phyloP scores from a whole-genome alignment of 805 yeast genomes.

The Myxozyma kluyveri region DNA sequence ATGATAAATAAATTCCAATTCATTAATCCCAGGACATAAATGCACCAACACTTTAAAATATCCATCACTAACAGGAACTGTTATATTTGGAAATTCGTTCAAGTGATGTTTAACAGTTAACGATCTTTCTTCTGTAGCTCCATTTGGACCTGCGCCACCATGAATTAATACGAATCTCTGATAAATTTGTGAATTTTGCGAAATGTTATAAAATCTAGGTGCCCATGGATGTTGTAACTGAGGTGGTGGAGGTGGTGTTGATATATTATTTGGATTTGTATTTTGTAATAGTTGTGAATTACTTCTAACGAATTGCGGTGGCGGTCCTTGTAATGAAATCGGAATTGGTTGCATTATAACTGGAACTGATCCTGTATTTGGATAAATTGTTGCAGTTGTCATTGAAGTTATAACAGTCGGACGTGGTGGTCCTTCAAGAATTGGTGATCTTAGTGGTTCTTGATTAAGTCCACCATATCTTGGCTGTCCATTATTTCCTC shows the following conservation, averaged over 20 bases:
- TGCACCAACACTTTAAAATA: conserved; percentile 74
- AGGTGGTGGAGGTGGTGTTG: background rate
- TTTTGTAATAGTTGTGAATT: no score
- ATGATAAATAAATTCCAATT: conserved; percentile 47
- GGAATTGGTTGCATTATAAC: no score
- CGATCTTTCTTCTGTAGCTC: conserved; percentile 38
- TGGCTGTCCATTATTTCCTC: no score
- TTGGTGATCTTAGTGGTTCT: no score
- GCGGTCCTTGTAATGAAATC: no score
- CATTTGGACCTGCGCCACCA: conserved; percentile 38
- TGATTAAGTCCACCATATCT: no score
- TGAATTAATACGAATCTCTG: conserved; percentile 40
- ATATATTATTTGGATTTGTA: no score
- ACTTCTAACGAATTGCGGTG: no score
- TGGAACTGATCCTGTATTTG: no score
- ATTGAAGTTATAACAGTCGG: no score
- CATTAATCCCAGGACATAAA: conserved; percentile 67
- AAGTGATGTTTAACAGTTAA: conserved; percentile 46
- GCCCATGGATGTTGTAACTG: conserved; percentile 1
- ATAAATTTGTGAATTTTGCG: conserved; percentile 7
- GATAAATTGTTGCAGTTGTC: no score
- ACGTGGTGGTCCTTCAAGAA: no score
- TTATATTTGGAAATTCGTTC: conserved; percentile 60
- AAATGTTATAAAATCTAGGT: conserved; percentile 19
- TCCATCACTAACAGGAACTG: conserved; percentile 65